These are phyloP conservation scores for Linanthus parryae DNA, from an alignment of 148 eudicot genomes.

Conservation along the genomic window DNA sequence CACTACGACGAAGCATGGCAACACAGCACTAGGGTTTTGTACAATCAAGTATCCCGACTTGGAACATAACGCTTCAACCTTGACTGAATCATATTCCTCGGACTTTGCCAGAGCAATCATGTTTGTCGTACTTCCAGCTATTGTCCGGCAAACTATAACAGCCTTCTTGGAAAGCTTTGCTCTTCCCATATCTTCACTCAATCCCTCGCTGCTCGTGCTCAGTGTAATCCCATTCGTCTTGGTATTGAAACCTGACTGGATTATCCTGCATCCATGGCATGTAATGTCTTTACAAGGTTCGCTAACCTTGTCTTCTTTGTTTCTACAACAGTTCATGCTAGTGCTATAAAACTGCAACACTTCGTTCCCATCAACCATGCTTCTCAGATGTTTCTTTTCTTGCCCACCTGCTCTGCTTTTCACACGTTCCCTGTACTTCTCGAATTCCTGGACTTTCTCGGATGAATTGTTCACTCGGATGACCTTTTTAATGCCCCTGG, in stretches of 20 bases:
- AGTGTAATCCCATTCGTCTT: conserved; percentile 11
- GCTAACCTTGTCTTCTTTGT: neutral
- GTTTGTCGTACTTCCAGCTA: conserved; percentile 10
- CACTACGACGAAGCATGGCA: conserved; percentile 17
- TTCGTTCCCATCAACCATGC: conserved; percentile 18
- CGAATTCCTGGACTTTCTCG: conserved; percentile 23
- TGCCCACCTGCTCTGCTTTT: conserved; percentile 26
- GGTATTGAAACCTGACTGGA: conserved; percentile 9
- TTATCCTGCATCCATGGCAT: conserved; percentile 5
- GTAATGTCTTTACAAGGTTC: conserved; percentile 1
- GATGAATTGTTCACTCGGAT: conserved; percentile 25
- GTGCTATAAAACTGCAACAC: conserved; percentile 20
- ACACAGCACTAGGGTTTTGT: conserved; percentile 15
- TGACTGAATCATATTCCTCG: conserved; percentile 13
- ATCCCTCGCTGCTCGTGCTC: conserved; percentile 12
- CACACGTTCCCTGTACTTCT: conserved; percentile 23
- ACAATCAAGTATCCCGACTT: conserved; percentile 12
- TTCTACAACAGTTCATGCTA: conserved; percentile 11
- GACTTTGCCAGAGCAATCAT: neutral
- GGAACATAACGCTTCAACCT: neutral
- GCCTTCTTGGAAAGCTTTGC: conserved; percentile 12
- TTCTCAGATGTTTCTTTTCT: conserved; percentile 20
- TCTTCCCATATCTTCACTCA: conserved; percentile 2
- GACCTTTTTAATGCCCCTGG: conserved; percentile 15
- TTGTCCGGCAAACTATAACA: conserved; percentile 7